Evolutionary conservation across 1,284 basidiomycete genomes (phyloP).

Genomic region (Puccinia sorghi): DNA sequence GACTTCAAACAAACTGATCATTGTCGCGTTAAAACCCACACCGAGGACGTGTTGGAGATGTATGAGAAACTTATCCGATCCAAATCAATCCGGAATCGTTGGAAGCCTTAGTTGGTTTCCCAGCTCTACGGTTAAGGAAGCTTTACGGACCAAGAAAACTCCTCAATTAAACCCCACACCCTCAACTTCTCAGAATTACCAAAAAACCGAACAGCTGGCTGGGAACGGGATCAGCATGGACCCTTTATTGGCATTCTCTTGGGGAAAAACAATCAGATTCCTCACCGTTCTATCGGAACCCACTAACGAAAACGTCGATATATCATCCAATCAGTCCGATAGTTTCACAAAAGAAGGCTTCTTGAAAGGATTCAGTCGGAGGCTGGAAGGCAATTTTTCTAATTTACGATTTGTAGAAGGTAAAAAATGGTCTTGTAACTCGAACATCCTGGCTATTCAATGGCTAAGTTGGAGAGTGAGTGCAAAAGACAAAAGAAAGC

Average conservation of each 20-base stretch:
- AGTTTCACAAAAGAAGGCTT: conserved; percentile 22
- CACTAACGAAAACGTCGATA: not conserved
- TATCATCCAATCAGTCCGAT: not conserved
- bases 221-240: conserved; percentile 23
- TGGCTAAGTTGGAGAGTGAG: conserved; percentile 60
- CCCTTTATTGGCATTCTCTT: conserved; percentile 42
- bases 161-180: not conserved
- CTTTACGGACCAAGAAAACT: not conserved
- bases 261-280: conserved; percentile 43
- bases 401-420: conserved; percentile 57
- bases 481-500: not conserved
- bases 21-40: conserved; percentile 87
- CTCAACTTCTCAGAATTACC: not conserved
- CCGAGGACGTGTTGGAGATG: conserved; percentile 90
- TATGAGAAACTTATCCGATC: conserved; percentile 51
- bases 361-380: conserved; percentile 38
- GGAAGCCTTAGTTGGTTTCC: conserved; percentile 48
- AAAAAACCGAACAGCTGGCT: not conserved
- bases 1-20: conserved; percentile 83
- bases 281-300: conserved; percentile 37
- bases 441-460: conserved; percentile 59
- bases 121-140: conserved; percentile 30
- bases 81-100: conserved; percentile 25
- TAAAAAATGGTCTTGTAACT: conserved; percentile 57
- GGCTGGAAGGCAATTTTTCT: conserved; percentile 52